Conservation (phyloP, 805 yeast species). For the Candida manassasensis region DNA sequence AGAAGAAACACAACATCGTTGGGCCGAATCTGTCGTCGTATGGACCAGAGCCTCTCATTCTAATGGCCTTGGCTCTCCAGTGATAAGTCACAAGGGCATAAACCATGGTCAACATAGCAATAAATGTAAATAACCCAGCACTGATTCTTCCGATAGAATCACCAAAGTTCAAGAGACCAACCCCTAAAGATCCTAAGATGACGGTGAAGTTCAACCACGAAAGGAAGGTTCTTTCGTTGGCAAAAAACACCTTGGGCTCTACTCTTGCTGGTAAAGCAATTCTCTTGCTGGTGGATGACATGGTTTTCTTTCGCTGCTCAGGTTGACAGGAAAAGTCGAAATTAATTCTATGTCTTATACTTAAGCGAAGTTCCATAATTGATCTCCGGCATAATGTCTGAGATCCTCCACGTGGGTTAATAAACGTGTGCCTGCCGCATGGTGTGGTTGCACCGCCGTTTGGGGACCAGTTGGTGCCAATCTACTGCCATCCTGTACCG, state of each 20-base stretch:
- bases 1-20: conserved; percentile 91
- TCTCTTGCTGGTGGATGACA: conserved; percentile 56
- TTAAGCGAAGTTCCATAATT: no score
- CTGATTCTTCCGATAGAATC: conserved; percentile 88
- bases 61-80: conserved; percentile 98
- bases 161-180: conserved; percentile 94
- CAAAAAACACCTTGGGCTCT: conserved; percentile 98
- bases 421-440: no score
- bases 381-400: no score
- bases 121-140: conserved; percentile 90
- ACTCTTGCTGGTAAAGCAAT: conserved; percentile 97
- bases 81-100: conserved; percentile 95
- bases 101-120: conserved; percentile 96
- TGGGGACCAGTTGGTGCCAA: no score
- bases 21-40: conserved; percentile 99
- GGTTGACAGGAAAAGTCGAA: no score
- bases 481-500: no score
- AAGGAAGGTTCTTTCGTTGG: conserved; percentile 96
- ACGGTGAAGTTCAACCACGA: conserved; percentile 99
- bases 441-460: no score
- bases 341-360: no score
- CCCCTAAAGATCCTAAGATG: conserved; percentile 92
- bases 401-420: no score
- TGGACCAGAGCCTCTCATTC: conserved; percentile 98
- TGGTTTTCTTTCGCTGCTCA: no score